These are phyloP conservation scores for Cairneyella variabilis DNA, from an alignment of 495 filamentous ascomycete genomes.

Conservation along the genomic window DNA sequence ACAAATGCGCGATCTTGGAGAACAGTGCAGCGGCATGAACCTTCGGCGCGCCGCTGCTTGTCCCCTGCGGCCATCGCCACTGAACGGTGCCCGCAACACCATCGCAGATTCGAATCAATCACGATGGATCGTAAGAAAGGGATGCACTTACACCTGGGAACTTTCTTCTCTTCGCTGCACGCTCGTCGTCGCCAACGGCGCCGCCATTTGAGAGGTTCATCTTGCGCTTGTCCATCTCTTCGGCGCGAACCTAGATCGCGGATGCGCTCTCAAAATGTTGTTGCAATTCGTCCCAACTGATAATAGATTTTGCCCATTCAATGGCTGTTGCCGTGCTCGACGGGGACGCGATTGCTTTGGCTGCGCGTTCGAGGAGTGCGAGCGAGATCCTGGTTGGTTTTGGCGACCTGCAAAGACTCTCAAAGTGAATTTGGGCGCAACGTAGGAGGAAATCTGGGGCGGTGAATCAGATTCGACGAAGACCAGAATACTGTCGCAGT, in stretches of 20 bases:
- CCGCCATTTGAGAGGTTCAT: conserved; percentile 42
- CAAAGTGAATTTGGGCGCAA: neutral
- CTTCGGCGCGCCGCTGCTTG: conserved; percentile 16
- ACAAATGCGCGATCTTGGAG: conserved; percentile 10
- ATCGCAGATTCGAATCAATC: too few relatives aligned
- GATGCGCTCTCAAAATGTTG: neutral
- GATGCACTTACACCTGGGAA: conserved; percentile 46
- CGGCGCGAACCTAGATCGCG: neutral
- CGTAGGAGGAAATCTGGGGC: neutral
- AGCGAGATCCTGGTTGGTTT: conserved; percentile 8
- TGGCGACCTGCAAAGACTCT: neutral
- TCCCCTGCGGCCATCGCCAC: conserved; percentile 12
- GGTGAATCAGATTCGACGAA: neutral
- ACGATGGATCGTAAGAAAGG: too few relatives aligned
- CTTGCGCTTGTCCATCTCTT: conserved; percentile 68
- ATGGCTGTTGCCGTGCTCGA: conserved; percentile 1
- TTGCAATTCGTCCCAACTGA: neutral
- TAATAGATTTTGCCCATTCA: neutral
- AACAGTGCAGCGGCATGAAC: conserved; percentile 16
- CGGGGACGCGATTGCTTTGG: conserved; percentile 6
- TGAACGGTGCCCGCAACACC: conserved; percentile 2
- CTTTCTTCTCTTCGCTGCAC: conserved; percentile 60
- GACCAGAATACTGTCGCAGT: too few relatives aligned
- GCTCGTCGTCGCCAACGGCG: conserved; percentile 41
- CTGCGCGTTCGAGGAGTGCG: conserved; percentile 8